Evolutionary conservation across 2,329 filamentous ascomycete genomes (phyloP), one percentile per base, ranked within the genome.

Genomic region (Sporothrix euskadiensis): DNA sequence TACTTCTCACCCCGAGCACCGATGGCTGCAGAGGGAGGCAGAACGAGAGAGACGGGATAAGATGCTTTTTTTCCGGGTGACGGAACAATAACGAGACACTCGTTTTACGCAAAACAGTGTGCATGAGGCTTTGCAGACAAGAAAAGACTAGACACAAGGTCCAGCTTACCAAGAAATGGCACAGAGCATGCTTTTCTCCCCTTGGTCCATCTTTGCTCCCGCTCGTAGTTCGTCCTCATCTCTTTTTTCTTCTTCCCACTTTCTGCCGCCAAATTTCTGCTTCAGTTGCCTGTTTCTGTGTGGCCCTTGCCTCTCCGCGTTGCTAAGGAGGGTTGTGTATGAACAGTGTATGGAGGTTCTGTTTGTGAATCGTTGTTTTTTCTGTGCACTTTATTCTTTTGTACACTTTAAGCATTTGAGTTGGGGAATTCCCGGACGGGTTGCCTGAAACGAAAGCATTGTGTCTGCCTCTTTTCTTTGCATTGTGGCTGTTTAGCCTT

Each of bases 251-350:
- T 2, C 41, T 66, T 32, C 41, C 63, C 49, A 26, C 26, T 26
- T 26, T 26, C 26, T 26, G 26, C 26, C 26, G 26, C 26, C 26
- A 26, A 26, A 26, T 26, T 26, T 26, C 26, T 26, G 26, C 26
- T 26, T 26, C 26, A 22, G 63, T 66, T 49, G 41, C 41, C 41
- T 26, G 6, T 66, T 66, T 66, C 19, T 49, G 44, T 19, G 41
- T 66, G 63, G 66, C 47, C 66, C 19, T 69, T 69, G 26, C 10
- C 44, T 35, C 66, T 54, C 47, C 66, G 44, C 9, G 16, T 6
- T 69, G 47, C 66, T 47, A 69, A 69, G 66, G 66, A 69, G 66
- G 47, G 26, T 69, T 65, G 39, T 65, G 61, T 65, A 65, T 65
- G 61, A 44, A 47, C 35, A 26, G 22, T 26, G 35, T 65, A 39